Conservation (phyloP, 495 filamentous ascomycete genomes). For the Annulohypoxylon bovei region DNA sequence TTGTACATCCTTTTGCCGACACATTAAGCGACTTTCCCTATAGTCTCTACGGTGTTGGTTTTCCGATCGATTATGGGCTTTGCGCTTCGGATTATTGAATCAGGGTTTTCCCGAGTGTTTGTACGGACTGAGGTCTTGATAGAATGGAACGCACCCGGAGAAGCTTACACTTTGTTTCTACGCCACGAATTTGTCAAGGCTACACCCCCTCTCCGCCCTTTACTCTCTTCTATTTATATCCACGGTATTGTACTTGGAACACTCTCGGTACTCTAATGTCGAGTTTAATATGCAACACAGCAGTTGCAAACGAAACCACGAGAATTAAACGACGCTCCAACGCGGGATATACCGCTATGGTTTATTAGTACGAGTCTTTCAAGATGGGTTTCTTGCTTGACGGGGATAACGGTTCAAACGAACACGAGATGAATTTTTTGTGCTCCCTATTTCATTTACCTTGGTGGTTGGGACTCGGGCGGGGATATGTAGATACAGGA, state of each 20-base stretch:
- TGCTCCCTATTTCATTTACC: conserved; percentile 22
- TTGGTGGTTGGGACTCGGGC: conserved; percentile 16
- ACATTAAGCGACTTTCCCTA: conserved; percentile 6
- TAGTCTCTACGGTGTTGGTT: not conserved
- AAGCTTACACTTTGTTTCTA: conserved; percentile 2
- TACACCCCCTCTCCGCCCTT: not conserved
- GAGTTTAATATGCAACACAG: conserved; percentile 13
- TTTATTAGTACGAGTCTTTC: conserved; percentile 5
- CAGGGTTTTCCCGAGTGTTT: conserved; percentile 8
- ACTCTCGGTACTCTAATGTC: not conserved
- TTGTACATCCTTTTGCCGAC: conserved; percentile 11
- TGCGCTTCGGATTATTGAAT: conserved; percentile 12
- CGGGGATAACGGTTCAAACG: conserved; percentile 19
- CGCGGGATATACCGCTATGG: not conserved
- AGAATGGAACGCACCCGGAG: conserved; percentile 21
- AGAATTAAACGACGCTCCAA: not conserved
- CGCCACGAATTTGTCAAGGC: conserved; percentile 16
- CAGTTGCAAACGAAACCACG: not conserved
- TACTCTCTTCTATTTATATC: not conserved
- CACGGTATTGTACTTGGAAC: conserved; percentile 1
- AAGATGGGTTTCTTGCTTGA: conserved; percentile 16
- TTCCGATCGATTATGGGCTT: conserved; percentile 4
- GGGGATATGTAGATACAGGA: conserved; percentile 37
- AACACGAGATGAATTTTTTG: conserved; percentile 12
- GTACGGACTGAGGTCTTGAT: conserved; percentile 15